These are phyloP conservation scores for Penicillium digitatum DNA, from an alignment of 2,329 filamentous ascomycete genomes.

Conservation along the genomic window DNA sequence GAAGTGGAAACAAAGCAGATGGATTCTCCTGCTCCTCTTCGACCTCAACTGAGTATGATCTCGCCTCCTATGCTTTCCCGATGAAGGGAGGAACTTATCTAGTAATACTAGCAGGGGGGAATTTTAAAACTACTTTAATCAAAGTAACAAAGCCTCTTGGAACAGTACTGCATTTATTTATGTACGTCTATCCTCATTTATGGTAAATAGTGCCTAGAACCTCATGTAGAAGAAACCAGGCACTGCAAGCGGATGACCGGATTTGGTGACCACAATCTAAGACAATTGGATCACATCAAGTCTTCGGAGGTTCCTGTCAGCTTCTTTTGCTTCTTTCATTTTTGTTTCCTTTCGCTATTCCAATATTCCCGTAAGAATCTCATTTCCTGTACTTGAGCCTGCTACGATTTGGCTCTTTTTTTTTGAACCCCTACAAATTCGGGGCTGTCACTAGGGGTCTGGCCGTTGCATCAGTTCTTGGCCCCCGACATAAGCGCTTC, in stretches of 20 bases:
- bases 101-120: background rate
- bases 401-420: slow-evolving; percentile 10
- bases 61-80: slow-evolving; percentile 9
- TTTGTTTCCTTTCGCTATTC: background rate
- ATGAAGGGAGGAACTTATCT: background rate
- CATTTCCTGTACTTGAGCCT: background rate
- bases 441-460: slow-evolving; percentile 7
- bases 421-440: background rate
- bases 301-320: background rate
- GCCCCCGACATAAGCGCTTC: slow-evolving; percentile 28
- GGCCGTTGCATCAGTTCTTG: background rate
- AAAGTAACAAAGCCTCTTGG: background rate
- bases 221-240: background rate
- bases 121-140: background rate
- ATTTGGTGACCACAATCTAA: slow-evolving; percentile 18
- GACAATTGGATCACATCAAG: background rate
- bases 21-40: slow-evolving; percentile 27
- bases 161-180: background rate
- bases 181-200: background rate
- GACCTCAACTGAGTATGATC: slow-evolving; percentile 20
- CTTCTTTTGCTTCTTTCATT: background rate
- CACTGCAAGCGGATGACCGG: slow-evolving; percentile 22
- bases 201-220: background rate
- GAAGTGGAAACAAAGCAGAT: slow-evolving; percentile 28
- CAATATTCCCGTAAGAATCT: background rate